phyloP scores from a whole-genome alignment of 805 yeast genomes.

The Zygotorulaspora florentina region DNA sequence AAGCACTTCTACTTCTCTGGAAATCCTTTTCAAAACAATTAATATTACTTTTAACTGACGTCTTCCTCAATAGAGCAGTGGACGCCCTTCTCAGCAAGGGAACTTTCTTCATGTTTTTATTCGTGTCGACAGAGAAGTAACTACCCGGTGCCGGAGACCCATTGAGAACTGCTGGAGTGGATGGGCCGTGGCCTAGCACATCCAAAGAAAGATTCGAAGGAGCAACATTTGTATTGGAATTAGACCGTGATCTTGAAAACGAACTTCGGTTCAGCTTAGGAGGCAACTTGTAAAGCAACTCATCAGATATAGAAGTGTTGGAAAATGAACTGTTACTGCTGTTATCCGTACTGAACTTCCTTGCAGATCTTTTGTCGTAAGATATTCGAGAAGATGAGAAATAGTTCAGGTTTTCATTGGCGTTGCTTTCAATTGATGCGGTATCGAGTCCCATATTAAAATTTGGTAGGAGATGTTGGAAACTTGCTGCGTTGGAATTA shows the following conservation, averaged over 20 bases:
- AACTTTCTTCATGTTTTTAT: constrained; percentile 12
- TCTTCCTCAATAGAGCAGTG: constrained; percentile 28
- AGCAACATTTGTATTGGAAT: constrained; percentile 8
- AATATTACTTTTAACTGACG: constrained; percentile 17
- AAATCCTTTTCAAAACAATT: background rate
- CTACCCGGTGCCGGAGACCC: constrained; percentile 4
- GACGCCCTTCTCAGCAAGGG: constrained; percentile 34
- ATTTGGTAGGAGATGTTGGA: constrained; percentile 12
- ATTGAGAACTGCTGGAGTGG: constrained; percentile 10
- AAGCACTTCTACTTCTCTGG: constrained; percentile 11
- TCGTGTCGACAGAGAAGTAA: constrained; percentile 6
- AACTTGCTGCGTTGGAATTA: constrained; percentile 10
- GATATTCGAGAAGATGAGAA: constrained; percentile 3
- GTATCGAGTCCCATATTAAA: constrained; percentile 11
- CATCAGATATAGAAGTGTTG: constrained; percentile 11
- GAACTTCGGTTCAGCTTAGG: constrained; percentile 5
- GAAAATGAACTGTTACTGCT: constrained; percentile 18
- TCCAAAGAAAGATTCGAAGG: constrained; percentile 5
- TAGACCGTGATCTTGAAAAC: constrained; percentile 15
- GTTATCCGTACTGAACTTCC: constrained; percentile 19
- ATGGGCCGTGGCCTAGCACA: constrained; percentile 1
- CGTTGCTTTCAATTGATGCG: constrained; percentile 9
- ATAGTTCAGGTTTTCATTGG: constrained; percentile 6
- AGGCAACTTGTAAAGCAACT: constrained; percentile 14
- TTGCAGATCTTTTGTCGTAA: constrained; percentile 8